Base-by-base conservation (phyloP, 2,329 filamentous ascomycete species). In the Trichoderma atroviride region DNA sequence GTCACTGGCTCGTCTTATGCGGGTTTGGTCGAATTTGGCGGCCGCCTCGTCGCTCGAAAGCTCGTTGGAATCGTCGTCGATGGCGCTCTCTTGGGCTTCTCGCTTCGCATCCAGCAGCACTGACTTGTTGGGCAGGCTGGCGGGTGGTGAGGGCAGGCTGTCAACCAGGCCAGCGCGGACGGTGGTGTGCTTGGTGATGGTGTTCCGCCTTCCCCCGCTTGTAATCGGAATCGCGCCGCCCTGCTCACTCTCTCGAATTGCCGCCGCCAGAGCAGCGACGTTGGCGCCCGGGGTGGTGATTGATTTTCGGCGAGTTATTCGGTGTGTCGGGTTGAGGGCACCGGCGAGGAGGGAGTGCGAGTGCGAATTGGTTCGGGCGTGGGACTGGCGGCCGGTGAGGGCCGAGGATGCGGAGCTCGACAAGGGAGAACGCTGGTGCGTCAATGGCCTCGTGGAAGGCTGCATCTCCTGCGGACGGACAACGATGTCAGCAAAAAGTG, bases 301-400 rank as follows among this genome's bases (percentile, higher is more conserved):
- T 82, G 94, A 97, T 87, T 98, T 98, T 76, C 96, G 89, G 76
- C 95, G 92, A 75, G 92, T 94, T 74, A 98, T 89, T 75, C 96
- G 92, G 81, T 97, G 92, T 79, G 89, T 90, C 75, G 90, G 83
- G 83, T 94, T 95, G 77, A 94, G 87, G 70, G 91, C 89, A 74
- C 89, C 89, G 70, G 91, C 87, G 68, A 94, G 91, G 74, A 94
- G 85, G 70, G 93, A 95, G 80, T 94, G 85, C 69, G 93, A 95
- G 81, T 96, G 91, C 61, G 92, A 92, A 83, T 94, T 92, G 75
- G 89, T 89, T 77, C 94, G 91, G 72, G 89, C 87, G 81, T 92
- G 88, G 73, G 87, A 83, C 77, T 89, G 86, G 74, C 89, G 90
- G 74, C 78, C 79, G 64, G 82, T 83, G 62, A 91, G 85, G 75